Percentiles rank a stretch among this genome's conserved stretches.
Conservation (phyloP, 2,329 filamentous ascomycete species). For the Harringtonia lauricola region DNA sequence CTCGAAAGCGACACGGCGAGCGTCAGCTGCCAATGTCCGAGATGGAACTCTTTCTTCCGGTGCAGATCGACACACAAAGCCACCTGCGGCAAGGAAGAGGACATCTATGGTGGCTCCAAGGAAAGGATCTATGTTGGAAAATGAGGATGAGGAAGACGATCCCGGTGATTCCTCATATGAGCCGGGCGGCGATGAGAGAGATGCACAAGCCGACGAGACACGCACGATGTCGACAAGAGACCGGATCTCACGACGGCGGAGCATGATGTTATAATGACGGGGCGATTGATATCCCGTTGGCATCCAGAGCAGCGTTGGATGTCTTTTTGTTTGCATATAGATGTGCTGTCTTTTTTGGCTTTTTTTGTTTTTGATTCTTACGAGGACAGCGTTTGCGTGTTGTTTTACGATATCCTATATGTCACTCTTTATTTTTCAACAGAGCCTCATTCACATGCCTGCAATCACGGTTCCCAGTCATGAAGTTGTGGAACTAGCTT, state of each 20-base stretch:
- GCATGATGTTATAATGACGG: conserved; percentile 44
- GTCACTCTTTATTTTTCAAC: neutral
- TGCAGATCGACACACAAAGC: conserved; percentile 11
- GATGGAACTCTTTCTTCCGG: neutral
- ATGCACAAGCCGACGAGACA: conserved; percentile 8
- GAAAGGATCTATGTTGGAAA: conserved; percentile 18
- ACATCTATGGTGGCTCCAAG: conserved; percentile 29
- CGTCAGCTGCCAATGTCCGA: neutral
- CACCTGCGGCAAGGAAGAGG: conserved; percentile 24
- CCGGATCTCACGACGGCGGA: conserved; percentile 35
- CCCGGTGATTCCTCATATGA: conserved; percentile 17
- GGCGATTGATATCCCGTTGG: neutral
- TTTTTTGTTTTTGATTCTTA: neutral
- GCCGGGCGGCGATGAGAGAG: conserved; percentile 5
- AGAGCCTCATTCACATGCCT: neutral
- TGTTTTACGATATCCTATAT: conserved; percentile 12
- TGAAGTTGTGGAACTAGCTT: neutral
- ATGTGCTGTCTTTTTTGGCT: neutral
- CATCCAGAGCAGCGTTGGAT: conserved; percentile 2
- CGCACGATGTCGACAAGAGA: conserved; percentile 15
- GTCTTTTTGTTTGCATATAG: conserved; percentile 3
- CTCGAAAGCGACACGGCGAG: conserved; percentile 5
- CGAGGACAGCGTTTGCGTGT: conserved; percentile 7
- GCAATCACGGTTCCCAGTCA: neutral
- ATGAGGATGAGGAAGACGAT: conserved; percentile 20